phyloP scores from a whole-genome alignment of 768 basidiomycete genomes.

The Mrakia hoshinonis region DNA sequence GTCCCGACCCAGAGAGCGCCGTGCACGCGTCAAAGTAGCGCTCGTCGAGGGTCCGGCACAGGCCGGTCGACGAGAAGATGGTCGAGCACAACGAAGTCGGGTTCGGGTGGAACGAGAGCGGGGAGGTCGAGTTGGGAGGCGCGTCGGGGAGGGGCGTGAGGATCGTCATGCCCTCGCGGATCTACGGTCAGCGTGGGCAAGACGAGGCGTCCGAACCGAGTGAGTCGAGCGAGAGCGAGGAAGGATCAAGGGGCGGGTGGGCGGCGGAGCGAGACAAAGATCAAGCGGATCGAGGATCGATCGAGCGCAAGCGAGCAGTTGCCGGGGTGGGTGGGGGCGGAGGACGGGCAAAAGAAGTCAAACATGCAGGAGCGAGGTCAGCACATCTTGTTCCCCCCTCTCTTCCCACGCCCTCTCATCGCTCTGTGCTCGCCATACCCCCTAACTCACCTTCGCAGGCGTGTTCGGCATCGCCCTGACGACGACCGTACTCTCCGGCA shows the following conservation, averaged over 20 bases:
- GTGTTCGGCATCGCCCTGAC: slow-evolving; percentile 98
- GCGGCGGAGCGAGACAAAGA: background rate
- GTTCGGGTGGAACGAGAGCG: slow-evolving; percentile 48
- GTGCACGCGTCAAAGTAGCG: slow-evolving; percentile 99
- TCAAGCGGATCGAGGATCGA: background rate
- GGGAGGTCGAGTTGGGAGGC: slow-evolving; percentile 36
- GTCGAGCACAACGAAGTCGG: slow-evolving; percentile 69
- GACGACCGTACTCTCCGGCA: slow-evolving; percentile 65
- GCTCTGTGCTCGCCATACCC: too few relatives aligned
- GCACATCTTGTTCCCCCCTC: too few relatives aligned
- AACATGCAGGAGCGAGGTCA: too few relatives aligned
- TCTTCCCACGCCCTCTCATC: too few relatives aligned
- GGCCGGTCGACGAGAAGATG: slow-evolving; percentile 94
- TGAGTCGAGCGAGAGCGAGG: too few relatives aligned
- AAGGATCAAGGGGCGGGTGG: background rate
- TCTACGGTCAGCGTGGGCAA: too few relatives aligned
- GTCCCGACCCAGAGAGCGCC: slow-evolving; percentile 88
- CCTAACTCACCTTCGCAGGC: slow-evolving; percentile 78
- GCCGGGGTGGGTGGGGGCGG: background rate
- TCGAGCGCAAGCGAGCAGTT: background rate
- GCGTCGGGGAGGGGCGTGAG: slow-evolving; percentile 65
- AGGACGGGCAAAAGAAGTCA: background rate
- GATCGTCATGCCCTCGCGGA: slow-evolving; percentile 97
- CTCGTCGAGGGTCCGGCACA: slow-evolving; percentile 91
- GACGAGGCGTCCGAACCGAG: too few relatives aligned